Evolutionary conservation across 2,329 filamentous ascomycete species (phyloP).

Genomic region (Diaporthe amygdali): DNA sequence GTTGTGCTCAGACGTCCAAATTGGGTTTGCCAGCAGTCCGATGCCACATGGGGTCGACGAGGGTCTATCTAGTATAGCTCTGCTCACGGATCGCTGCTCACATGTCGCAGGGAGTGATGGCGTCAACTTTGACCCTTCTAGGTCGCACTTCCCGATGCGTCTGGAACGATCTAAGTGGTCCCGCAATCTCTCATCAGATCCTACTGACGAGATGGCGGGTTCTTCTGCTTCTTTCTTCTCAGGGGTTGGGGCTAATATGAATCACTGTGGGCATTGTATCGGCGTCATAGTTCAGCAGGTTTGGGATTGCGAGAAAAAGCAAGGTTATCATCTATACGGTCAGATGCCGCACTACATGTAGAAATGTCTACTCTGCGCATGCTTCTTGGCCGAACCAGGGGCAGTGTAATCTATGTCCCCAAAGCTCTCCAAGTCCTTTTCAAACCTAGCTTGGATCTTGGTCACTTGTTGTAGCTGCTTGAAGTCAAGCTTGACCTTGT

Average conservation of each 20-base stretch:
- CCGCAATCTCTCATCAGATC: neutral
- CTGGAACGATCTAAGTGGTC: neutral
- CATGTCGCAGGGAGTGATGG: neutral
- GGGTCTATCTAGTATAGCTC: neutral
- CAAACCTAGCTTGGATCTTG: conserved; percentile 38
- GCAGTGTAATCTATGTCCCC: conserved; percentile 28
- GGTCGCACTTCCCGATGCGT: neutral
- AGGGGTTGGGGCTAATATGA: neutral
- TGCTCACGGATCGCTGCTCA: neutral
- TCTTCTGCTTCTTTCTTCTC: neutral
- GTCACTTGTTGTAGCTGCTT: conserved; percentile 35
- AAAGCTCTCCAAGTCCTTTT: conserved; percentile 32
- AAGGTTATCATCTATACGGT: neutral
- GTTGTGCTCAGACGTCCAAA: neutral
- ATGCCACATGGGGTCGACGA: neutral
- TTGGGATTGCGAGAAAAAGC: neutral
- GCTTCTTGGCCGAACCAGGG: conserved; percentile 22
- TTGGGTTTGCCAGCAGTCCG: neutral
- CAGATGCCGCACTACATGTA: neutral
- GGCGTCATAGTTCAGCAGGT: neutral
- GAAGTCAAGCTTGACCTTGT: conserved; percentile 33
- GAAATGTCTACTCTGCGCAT: conserved; percentile 21
- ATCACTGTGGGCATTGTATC: neutral
- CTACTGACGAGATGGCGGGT: neutral
- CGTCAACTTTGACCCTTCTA: neutral